A percentile compares a stretch with the other conserved stretches of the same genome.
These are phyloP conservation scores for Diaporthe capsici DNA, from an alignment of 2,329 filamentous ascomycete species.

Conservation along the genomic window DNA sequence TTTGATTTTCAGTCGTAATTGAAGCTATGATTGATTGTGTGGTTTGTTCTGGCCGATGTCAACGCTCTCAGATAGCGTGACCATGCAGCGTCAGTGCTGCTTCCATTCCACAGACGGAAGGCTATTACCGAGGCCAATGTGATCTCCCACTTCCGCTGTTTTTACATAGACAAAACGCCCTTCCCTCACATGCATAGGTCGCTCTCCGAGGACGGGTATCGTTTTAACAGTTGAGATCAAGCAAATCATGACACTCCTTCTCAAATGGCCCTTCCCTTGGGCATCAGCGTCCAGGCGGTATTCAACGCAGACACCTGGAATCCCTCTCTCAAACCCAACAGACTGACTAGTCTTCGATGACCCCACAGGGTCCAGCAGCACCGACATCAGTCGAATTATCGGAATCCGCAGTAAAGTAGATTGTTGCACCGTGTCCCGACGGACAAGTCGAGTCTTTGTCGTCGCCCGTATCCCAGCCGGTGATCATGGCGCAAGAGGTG, in stretches of 20 bases:
- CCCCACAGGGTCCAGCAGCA: constrained; percentile 38
- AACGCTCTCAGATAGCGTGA: background rate
- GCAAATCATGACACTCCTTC: constrained; percentile 10
- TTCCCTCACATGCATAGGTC: constrained; percentile 5
- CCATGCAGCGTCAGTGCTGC: background rate
- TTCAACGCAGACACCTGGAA: background rate
- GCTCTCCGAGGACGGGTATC: constrained; percentile 17
- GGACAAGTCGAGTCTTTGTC: constrained; percentile 35
- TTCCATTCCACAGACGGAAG: constrained; percentile 10
- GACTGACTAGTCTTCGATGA: background rate
- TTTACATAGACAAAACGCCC: constrained; percentile 20
- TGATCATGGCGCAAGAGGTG: constrained; percentile 37
- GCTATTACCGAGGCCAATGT: background rate
- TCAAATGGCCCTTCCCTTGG: background rate
- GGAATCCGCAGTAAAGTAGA: constrained; percentile 18
- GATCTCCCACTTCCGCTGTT: constrained; percentile 19
- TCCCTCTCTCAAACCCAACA: background rate
- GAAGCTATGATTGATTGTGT: background rate
- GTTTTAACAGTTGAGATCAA: constrained; percentile 4
- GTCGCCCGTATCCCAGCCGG: constrained; percentile 30
- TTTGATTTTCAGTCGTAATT: background rate
- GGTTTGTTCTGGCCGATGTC: background rate
- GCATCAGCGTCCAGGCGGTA: background rate
- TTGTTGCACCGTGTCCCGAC: constrained; percentile 15
- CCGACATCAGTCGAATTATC: constrained; percentile 32